Percentiles rank a stretch among this genome's conserved stretches.
Conservation (phyloP, 2,329 filamentous ascomycete genomes). For the Incumbomyces delicatus region DNA sequence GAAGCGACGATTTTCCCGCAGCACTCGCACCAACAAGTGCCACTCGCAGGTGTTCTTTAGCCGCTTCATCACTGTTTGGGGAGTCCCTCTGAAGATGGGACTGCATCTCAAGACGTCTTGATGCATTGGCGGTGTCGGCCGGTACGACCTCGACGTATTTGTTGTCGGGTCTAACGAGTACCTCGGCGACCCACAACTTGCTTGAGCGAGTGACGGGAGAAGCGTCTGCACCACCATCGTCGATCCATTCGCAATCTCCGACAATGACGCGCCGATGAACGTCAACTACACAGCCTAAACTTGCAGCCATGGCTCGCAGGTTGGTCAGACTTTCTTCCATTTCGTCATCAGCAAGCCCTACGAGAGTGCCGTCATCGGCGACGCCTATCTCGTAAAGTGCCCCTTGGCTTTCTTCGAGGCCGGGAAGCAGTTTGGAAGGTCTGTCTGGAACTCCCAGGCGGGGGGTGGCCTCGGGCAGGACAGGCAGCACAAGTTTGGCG, state of each 20-base stretch:
- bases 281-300: constrained; percentile 75
- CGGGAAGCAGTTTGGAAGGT: constrained; percentile 51
- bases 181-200: constrained; percentile 80
- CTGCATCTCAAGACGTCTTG: background rate
- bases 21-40: constrained; percentile 83
- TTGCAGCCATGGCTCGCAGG: constrained; percentile 81
- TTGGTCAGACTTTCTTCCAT: constrained; percentile 84
- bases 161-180: constrained; percentile 68
- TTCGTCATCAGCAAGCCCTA: constrained; percentile 81
- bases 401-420: constrained; percentile 84
- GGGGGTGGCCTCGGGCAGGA: constrained; percentile 54
- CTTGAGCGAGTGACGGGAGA: constrained; percentile 29
- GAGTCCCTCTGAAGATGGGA: background rate
- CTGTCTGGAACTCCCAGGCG: constrained; percentile 49
- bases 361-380: constrained; percentile 82
- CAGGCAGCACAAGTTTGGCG: constrained; percentile 63
- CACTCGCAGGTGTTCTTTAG: constrained; percentile 66
- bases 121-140: background rate
- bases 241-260: constrained; percentile 60
- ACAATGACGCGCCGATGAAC: constrained; percentile 74
- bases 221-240: constrained; percentile 22
- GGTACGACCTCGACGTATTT: constrained; percentile 24
- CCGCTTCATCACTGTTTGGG: background rate
- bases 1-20: constrained; percentile 81
- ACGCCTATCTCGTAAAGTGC: constrained; percentile 95